A percentile compares a stretch with the other conserved stretches of the same genome.
Evolutionary conservation across 176 grass and related monocot genomes (phyloP).

Genomic region (Otatea glauca): DNA sequence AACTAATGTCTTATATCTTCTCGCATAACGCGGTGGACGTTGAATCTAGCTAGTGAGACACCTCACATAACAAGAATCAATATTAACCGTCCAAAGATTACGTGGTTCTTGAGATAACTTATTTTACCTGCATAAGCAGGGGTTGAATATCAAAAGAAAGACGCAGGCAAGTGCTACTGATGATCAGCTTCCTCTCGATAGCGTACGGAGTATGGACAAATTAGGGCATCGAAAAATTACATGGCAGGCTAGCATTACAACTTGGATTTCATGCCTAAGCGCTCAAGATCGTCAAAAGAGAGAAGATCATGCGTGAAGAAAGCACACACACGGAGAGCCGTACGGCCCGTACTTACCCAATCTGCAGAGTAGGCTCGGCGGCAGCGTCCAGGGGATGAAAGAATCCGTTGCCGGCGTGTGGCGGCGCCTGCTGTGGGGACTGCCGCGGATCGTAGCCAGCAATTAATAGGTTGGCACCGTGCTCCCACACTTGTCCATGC

Average conservation of each 20-base stretch:
- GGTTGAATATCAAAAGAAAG: not conserved
- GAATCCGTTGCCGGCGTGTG: conserved; percentile 69
- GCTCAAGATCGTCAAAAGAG: not conserved
- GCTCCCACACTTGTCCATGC: conserved; percentile 77
- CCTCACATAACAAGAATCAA: not conserved
- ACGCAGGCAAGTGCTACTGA: not conserved
- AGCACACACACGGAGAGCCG: not conserved
- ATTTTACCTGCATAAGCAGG: too few relatives aligned
- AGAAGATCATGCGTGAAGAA: not conserved
- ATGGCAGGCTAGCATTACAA: not conserved
- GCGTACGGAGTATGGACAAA: not conserved
- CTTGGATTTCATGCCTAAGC: not conserved
- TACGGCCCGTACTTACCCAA: conserved; percentile 54
- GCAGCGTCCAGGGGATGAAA: conserved; percentile 70
- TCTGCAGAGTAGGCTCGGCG: conserved; percentile 82
- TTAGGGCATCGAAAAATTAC: not conserved
- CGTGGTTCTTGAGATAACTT: not conserved
- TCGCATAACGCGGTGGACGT: too few relatives aligned
- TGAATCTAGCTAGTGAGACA: too few relatives aligned
- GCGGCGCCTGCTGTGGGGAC: conserved; percentile 58
- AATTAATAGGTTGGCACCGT: conserved; percentile 54
- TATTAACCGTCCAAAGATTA: not conserved
- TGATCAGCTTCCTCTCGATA: not conserved
- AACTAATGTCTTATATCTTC: too few relatives aligned
- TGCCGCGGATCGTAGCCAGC: conserved; percentile 62